These are phyloP conservation scores for Tilletia walkeri DNA, from an alignment of 1,284 basidiomycete species.

Conservation along the genomic window DNA sequence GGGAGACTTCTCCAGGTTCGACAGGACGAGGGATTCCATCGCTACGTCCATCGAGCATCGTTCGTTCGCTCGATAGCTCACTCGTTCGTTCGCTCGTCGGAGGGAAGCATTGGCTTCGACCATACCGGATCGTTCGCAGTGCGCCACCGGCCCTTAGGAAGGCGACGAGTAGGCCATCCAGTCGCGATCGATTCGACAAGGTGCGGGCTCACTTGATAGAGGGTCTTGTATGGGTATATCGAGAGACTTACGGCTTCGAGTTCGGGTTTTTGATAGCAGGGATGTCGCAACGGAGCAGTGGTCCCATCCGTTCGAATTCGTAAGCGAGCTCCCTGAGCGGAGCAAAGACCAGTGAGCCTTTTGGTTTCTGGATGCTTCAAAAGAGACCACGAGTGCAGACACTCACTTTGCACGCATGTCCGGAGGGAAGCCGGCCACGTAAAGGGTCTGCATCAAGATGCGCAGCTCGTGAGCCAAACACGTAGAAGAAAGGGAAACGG, in stretches of 20 bases:
- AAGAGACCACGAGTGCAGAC: neutral
- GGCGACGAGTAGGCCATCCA: too few relatives aligned
- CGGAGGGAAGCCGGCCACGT: conserved; percentile 44
- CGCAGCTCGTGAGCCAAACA: too few relatives aligned
- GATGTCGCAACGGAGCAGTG: conserved; percentile 48
- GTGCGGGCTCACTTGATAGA: neutral
- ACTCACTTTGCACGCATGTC: conserved; percentile 35
- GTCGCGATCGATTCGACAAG: too few relatives aligned
- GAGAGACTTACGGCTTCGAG: conserved; percentile 29
- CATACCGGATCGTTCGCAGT: too few relatives aligned
- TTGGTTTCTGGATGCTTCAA: neutral
- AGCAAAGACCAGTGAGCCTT: neutral
- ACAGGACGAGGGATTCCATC: too few relatives aligned
- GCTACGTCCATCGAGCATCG: too few relatives aligned
- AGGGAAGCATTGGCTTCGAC: too few relatives aligned
- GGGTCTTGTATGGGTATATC: neutral
- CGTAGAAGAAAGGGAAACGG: neutral
- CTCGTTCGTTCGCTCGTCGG: too few relatives aligned
- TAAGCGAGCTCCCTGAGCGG: conserved; percentile 39
- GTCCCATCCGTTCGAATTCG: conserved; percentile 47
- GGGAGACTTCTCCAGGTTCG: too few relatives aligned
- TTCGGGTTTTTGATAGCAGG: conserved; percentile 40
- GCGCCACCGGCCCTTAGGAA: too few relatives aligned
- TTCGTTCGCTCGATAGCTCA: too few relatives aligned
- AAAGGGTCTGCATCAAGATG: conserved; percentile 26